Evolutionary conservation across 2,329 filamentous ascomycete species (phyloP), one percentile per base, ranked within the genome.

Genomic region (Hypocrella siamensis): DNA sequence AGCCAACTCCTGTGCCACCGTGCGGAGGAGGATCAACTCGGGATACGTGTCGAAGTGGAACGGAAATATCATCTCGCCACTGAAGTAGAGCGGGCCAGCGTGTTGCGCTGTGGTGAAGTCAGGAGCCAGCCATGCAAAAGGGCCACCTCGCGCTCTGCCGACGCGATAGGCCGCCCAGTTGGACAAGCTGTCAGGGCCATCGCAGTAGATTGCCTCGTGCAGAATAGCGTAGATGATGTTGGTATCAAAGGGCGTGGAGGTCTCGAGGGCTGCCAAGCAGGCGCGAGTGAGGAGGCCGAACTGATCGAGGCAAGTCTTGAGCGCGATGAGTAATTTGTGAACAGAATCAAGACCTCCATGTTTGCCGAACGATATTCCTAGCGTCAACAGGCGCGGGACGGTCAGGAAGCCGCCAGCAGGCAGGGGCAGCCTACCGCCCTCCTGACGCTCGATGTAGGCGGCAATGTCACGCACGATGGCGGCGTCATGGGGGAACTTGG

Each of bases 51-150:
- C 73, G 42, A 93, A 86, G 65, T 86, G 80, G 53, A 81, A 79
- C 1, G 80, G 78, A 51, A 75, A 93, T 31, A 93, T 70, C 84
- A 93, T 94, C 58, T 96, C 88, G 37, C 86, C 85, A 0, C 82
- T 84, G 57, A 94, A 93, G 52, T 70, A 80, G 16, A 90, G 60
- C 0, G 77, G 75, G 3, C 57, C 48, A 5, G 11, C 25, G 11
- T 33, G 27, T 3, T 32, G 14, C 2, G 36, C 19, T 10, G 60
- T 51, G 1, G 49, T 49, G 7, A 41, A 40, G 14, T 39, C 36
- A 2, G 39, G 57, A 3, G 49, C 43, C 7, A 73, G 56, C 73
- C 72, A 76, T 21, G 53, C 42, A 41, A 65, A 76, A 11, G 32
- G 32, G 9, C 57, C 42, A 3, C 54, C 45, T 5, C 66, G 46